These are phyloP conservation scores for Suillus hirtellus DNA, from an alignment of 768 basidiomycete genomes.

Conservation along the genomic window DNA sequence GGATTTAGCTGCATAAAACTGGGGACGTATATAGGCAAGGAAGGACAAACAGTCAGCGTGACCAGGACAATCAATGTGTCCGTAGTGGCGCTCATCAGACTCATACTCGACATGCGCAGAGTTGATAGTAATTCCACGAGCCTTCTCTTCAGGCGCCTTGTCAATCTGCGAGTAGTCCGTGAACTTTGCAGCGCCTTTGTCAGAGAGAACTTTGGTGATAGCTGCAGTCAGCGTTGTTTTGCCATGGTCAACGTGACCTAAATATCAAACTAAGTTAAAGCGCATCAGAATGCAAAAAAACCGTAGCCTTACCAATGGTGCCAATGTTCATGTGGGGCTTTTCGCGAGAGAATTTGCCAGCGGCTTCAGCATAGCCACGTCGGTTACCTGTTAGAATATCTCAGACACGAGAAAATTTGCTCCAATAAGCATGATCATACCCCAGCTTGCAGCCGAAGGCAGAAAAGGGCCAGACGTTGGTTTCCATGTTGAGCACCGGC, in stretches of 20 bases:
- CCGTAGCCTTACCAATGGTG: constrained; percentile 65
- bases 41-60: constrained; percentile 83
- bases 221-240: constrained; percentile 97
- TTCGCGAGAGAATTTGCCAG: constrained; percentile 59
- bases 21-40: constrained; percentile 10
- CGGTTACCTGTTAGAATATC: constrained; percentile 11
- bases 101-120: constrained; percentile 99
- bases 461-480: constrained; percentile 8
- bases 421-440: constrained; percentile 30
- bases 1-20: constrained; percentile 12
- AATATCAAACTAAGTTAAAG: constrained; percentile 14
- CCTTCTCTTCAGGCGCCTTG: constrained; percentile 99
- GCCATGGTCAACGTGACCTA: constrained; percentile 96
- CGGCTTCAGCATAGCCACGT: constrained; percentile 75
- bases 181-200: constrained; percentile 74
- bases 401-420: constrained; percentile 13
- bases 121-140: constrained; percentile 99
- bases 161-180: constrained; percentile 97
- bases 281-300: constrained; percentile 15
- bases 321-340: constrained; percentile 97
- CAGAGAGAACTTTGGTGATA: constrained; percentile 90
- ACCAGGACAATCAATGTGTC: constrained; percentile 97
- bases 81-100: constrained; percentile 86
- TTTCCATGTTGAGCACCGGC: constrained; percentile 17
- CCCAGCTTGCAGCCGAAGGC: constrained; percentile 10